Conservation (phyloP, 805 yeast species). For the Tetrapisispora taiwanensis region DNA sequence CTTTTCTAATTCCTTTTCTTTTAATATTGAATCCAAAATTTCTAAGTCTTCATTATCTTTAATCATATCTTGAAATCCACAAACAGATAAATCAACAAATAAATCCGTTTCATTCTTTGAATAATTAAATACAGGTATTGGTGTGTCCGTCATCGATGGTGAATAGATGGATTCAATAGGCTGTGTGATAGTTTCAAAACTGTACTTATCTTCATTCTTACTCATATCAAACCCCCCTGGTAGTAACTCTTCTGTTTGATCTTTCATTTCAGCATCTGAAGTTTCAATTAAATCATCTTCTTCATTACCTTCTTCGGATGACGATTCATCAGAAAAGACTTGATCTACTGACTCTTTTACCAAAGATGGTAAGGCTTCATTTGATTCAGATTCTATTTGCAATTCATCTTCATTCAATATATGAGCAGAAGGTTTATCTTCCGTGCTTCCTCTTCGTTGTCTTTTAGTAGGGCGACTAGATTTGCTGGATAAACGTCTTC, state of each 20-base stretch:
- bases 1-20: background rate
- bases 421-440: slow-evolving; percentile 23
- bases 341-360: slow-evolving; percentile 10
- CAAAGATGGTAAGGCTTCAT: slow-evolving; percentile 2
- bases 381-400: slow-evolving; percentile 17
- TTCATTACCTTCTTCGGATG: slow-evolving; percentile 10
- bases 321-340: slow-evolving; percentile 6
- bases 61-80: slow-evolving; percentile 41
- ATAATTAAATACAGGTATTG: slow-evolving; percentile 47
- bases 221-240: background rate
- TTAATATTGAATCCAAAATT: slow-evolving; percentile 40
- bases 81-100: slow-evolving; percentile 23
- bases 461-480: slow-evolving; percentile 7
- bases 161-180: slow-evolving; percentile 27
- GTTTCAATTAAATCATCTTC: slow-evolving; percentile 6
- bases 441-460: slow-evolving; percentile 6
- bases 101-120: slow-evolving; percentile 9
- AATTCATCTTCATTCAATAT: slow-evolving; percentile 22
- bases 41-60: slow-evolving; percentile 68
- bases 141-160: slow-evolving; percentile 40
- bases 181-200: too few relatives aligned
- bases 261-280: background rate
- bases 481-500: slow-evolving; percentile 11
- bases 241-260: background rate
- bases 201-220: background rate